Evolutionary conservation across 2,329 filamentous ascomycete genomes (phyloP), one percentile per base, ranked within the genome.

Genomic region (Ascochyta rabiei): DNA sequence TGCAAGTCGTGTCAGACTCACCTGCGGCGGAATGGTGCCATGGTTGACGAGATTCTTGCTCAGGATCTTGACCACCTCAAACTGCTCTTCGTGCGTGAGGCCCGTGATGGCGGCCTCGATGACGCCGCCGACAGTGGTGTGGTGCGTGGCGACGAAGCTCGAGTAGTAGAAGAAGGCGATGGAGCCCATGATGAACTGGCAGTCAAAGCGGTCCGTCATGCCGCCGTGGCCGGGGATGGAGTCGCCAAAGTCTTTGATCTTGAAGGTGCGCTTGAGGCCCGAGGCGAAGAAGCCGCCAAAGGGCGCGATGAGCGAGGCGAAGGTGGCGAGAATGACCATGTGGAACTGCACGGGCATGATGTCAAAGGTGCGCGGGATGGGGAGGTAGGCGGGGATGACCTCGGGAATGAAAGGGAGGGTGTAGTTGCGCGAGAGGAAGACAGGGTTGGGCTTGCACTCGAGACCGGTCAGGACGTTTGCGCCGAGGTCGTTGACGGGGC

Each of bases 141-240:
- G 91, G 81, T 96, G 87, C 6, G 91, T 83, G 4, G 93, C 93
- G 69, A 99, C 93, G 75, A 99, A 99, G 70, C 90, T 95, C 75
- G 97, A 93, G 79, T 96, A 99, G 79, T 99, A 99, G 84, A 99
- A 93, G 80, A 92, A 98, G 15, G 93, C 86, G 70, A 99, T 98
- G 77, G 96, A 95, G 8, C 95, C 95, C 95, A 99, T 99, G 80
- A 98, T 98, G 79, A 99, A 99, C 74, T 99, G 95, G 76, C 95
- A 99, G 74, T 99, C 95, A 93, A 99, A 98, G 59, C 95, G 90
- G 74, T 99, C 95, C 15, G 95, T 99, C 80, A 99, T 98, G 66
- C 95, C 95, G 57, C 95, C 95, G 70, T 99, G 95, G 19, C 95
- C 95, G 1, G 95, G 95, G 66, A 99, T 99, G 1, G 92, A 96